Base-by-base conservation (phyloP, 78 protist genomes). In the Dictyostelium purpureum region DNA sequence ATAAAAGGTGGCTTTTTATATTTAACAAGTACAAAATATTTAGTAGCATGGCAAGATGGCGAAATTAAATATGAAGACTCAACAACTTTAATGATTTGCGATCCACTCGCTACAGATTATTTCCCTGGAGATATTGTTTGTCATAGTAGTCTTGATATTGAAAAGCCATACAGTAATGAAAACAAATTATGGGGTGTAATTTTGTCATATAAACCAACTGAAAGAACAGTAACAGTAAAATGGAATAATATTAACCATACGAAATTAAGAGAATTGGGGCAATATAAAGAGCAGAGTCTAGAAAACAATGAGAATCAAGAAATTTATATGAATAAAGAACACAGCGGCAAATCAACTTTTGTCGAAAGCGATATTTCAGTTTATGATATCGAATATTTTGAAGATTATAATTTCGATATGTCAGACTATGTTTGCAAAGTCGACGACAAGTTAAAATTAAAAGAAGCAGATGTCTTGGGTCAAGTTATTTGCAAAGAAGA, bases 31-130 rank as follows among this genome's bases (percentile, higher is more conserved):
- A 35, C 92, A 42, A n/a, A 9, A 9, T 42, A 26, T 73, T 40
- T 4, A 19, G 52, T 73, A 38, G 66, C 28, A 14, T 85, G 92
- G 92, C 92, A 85, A 74, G 92, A 85, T 85, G 92, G 92, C 10
- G 47, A 52, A 57, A 10, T 45, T 26, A 85, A 81, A 33, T 6
- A 16, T n/a, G 92, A 85, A 16, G 24, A 40, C 18, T 35, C 77
- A 24, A 19, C 35, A 0, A 38, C 31, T 45, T 47, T 85, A 10
- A 42, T 45, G 16, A 16, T 24, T 18, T 79, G 63, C 14, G 81
- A 85, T 31, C 10, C 61, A 28, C 42, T 85, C 4, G 67, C 92
- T 6, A 85, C 92, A 16, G 92, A 85, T 38, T 85, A 85, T 74
- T 85, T 85, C 92, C 92, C 92, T 19, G 78, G 78, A 14, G 74